These are phyloP conservation scores for Kitagawia praeruptora DNA, from an alignment of 129 eudicot genomes.

Conservation along the genomic window DNA sequence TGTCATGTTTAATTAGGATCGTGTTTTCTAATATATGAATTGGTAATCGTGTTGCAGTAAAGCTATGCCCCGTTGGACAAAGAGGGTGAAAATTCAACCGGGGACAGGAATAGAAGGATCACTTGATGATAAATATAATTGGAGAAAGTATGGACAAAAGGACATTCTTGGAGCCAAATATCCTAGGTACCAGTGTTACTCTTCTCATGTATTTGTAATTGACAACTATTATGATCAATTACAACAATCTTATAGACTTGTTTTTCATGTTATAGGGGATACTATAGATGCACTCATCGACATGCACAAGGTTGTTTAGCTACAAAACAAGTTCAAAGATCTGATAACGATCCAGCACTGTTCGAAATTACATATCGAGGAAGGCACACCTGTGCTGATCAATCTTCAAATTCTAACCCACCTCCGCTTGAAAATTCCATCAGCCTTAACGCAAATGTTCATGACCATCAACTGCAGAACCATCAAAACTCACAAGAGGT, in stretches of 20 bases:
- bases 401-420: neutral
- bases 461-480: constrained; percentile 17
- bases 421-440: neutral
- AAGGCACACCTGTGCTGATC: constrained; percentile 58
- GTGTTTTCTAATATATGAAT: neutral
- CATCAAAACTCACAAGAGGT: constrained; percentile 19
- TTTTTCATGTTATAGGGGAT: constrained; percentile 44
- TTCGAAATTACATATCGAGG: constrained; percentile 60
- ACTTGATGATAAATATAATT: constrained; percentile 60
- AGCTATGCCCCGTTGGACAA: constrained; percentile 32
- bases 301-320: constrained; percentile 63
- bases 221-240: neutral
- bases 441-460: neutral
- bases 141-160: constrained; percentile 91
- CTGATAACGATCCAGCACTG: constrained; percentile 37
- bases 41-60: constrained; percentile 23
- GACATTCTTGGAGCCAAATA: constrained; percentile 71
- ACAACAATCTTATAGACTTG: neutral
- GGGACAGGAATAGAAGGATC: constrained; percentile 49
- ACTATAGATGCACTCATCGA: constrained; percentile 58
- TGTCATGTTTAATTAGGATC: neutral
- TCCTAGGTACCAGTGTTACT: constrained; percentile 43
- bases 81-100: constrained; percentile 31
- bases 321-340: constrained; percentile 65
- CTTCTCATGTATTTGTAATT: neutral